Conservation (phyloP, 495 filamentous ascomycete species). For the Aspergillus campestris region DNA sequence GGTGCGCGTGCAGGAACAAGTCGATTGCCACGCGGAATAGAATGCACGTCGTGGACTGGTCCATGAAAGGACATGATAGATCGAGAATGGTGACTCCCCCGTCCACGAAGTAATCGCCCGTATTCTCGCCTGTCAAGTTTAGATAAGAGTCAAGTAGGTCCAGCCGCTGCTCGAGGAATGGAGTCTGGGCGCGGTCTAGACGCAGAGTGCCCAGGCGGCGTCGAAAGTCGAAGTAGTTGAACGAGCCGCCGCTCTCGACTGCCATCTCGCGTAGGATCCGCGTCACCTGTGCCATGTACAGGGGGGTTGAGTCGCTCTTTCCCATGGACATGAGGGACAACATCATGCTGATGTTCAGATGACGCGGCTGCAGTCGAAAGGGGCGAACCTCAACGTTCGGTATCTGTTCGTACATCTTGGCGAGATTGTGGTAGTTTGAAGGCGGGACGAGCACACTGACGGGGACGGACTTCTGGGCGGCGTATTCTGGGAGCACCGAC, state of each 20-base stretch:
- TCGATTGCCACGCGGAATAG: slow-evolving; percentile 60
- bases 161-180: slow-evolving; percentile 29
- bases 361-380: slow-evolving; percentile 45
- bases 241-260: slow-evolving; percentile 29
- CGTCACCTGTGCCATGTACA: slow-evolving; percentile 45
- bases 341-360: slow-evolving; percentile 58
- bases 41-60: slow-evolving; percentile 51
- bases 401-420: slow-evolving; percentile 30
- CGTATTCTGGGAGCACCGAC: slow-evolving; percentile 27
- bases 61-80: slow-evolving; percentile 62
- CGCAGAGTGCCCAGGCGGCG: slow-evolving; percentile 11
- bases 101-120: slow-evolving; percentile 21
- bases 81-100: slow-evolving; percentile 64
- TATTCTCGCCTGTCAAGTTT: slow-evolving; percentile 8
- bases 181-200: slow-evolving; percentile 18
- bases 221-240: slow-evolving; percentile 43
- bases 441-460: slow-evolving; percentile 57
- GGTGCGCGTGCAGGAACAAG: slow-evolving; percentile 48
- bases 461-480: slow-evolving; percentile 26
- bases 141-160: slow-evolving; percentile 38
- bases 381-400: slow-evolving; percentile 30
- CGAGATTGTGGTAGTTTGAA: slow-evolving; percentile 45
- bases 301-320: slow-evolving; percentile 15
- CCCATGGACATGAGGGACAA: slow-evolving; percentile 52
- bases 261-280: slow-evolving; percentile 55